Evolutionary conservation across 495 filamentous ascomycete species (phyloP), one percentile per base, ranked within the genome.

Genomic region (Penicillium coffeae): DNA sequence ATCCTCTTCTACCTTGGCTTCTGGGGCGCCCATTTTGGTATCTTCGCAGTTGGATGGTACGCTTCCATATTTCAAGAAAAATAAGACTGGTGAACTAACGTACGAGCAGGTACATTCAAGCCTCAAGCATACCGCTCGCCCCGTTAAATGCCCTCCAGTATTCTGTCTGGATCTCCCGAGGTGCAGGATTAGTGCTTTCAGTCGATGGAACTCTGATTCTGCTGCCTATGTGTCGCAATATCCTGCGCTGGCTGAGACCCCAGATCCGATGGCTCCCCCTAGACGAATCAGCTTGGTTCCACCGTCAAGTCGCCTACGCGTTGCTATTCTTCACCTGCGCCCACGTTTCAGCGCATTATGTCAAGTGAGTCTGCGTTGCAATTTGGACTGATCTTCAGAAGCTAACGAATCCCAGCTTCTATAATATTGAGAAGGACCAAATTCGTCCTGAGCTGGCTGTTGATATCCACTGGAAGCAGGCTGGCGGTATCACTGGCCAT

Each of bases 231-330:
- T 97, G 94, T 76, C 77, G 93, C 52, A 99, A 90, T 55, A 66
- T 96, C 18, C 74, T 99, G 40, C 78, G 87, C 62, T 85, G 79
- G 58, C 65, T 97, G 44, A 81, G 93, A 55, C 93, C 93, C 13
- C 94, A 93, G 77, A 72, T 96, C 52, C 76, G 81, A 63, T 95
- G 85, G 74, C 63, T 97, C 12, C 92, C 94, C 7, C 77, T 99
- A 9, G 93, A 99, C 59, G 93, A 99, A 69, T 89, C 87, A 20
- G 82, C 89, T 56, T 99, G 90, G 90, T 95, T 97, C 61, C 93
- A 99, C 75, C 80, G 94, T 30, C 93, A 99, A 66, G 82, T 95
- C 14, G 92, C 94, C 2, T 99, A 97, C 63, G 71, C 88, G 3
- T 70, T 96, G 69, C 76, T 97, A 3, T 60, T 96, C 13, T 99